These are phyloP conservation scores for Pythium grandisporangium DNA, from an alignment of 352 stramenopile species.

Conservation along the genomic window DNA sequence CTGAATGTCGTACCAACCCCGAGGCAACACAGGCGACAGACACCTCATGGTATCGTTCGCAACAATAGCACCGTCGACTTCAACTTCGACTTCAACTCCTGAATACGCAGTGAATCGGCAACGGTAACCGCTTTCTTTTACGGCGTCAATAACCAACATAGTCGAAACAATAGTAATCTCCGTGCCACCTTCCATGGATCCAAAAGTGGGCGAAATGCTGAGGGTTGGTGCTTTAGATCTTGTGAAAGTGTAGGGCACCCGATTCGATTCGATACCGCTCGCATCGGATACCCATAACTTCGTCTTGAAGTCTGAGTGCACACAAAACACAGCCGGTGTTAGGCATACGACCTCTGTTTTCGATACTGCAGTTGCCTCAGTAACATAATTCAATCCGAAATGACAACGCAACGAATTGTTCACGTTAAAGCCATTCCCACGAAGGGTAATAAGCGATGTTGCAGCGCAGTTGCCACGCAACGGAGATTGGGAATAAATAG, in stretches of 20 bases:
- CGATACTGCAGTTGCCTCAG: neutral
- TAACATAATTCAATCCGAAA: constrained; percentile 6
- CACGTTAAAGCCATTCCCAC: constrained; percentile 6
- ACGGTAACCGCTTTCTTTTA: neutral
- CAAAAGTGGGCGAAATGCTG: constrained; percentile 5
- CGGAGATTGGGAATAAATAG: constrained; percentile 1
- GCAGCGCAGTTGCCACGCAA: constrained; percentile 1
- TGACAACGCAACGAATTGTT: neutral
- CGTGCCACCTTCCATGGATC: constrained; percentile 13
- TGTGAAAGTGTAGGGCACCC: neutral
- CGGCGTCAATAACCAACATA: constrained; percentile 17
- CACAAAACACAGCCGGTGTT: constrained; percentile 2
- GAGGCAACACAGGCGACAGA: neutral
- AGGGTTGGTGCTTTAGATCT: neutral
- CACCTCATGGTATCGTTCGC: constrained; percentile 1
- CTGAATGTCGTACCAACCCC: constrained; percentile 8
- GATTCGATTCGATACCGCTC: constrained; percentile 6
- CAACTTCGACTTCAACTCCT: neutral
- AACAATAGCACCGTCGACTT: no score
- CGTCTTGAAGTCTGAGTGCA: neutral
- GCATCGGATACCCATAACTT: constrained; percentile 9
- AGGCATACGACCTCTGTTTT: constrained; percentile 2
- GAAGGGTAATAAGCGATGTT: constrained; percentile 2
- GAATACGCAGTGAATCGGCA: constrained; percentile 4
- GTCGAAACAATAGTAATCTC: constrained; percentile 16